Base-by-base conservation (phyloP, 2,329 filamentous ascomycete species). In the Trichophyton mentagrophytes region DNA sequence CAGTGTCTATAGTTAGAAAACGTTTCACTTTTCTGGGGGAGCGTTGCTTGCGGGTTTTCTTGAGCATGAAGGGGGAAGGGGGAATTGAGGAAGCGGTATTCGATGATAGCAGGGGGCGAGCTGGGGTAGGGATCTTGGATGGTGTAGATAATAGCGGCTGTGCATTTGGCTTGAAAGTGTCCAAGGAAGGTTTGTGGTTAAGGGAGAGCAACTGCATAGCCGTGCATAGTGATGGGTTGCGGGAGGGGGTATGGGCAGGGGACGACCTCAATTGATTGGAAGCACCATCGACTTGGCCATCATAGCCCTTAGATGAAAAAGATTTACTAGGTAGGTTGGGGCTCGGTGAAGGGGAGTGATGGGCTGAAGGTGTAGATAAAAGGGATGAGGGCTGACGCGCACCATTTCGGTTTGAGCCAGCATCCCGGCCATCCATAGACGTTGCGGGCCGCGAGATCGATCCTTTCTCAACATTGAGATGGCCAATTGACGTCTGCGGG, bases 1-100 rank as follows among this genome's bases (percentile, higher is more conserved):
- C 86, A 85, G 90, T 89, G 79, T 85, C 77, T 77, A 85, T 87
- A 66, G 81, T 86, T 68, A 92, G 78, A 77, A 81, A 91, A 1
- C 71, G 68, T 13, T 71, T 72, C 65, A 81, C 80, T 56, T 70
- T 71, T 66, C 67, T 53, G 64, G 69, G 64, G 65, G 66, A 62
- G 65, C 72, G 56, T 56, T 58, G 60, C 15, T 62, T 56, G 61
- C 58, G 42, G 46, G 59, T 59, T 44, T 61, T 42, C 6, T 30
- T 53, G 17, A 25, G 60, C 6, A 60, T 60, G 46, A 66, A 74
- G 62, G 77, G 78, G 68, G 76, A 66, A 66, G 60, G 63, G 55
- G 63, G 61, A 61, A 68, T 66, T 61, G 67, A 64, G 61, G 68
- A 30, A 63, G 61, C 60, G 62, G 64, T 62, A 79, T 61, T 70